These are phyloP conservation scores for Phlyctochytrium arcticum DNA, from an alignment of 192 early-diverging fungal species.

Conservation along the genomic window DNA sequence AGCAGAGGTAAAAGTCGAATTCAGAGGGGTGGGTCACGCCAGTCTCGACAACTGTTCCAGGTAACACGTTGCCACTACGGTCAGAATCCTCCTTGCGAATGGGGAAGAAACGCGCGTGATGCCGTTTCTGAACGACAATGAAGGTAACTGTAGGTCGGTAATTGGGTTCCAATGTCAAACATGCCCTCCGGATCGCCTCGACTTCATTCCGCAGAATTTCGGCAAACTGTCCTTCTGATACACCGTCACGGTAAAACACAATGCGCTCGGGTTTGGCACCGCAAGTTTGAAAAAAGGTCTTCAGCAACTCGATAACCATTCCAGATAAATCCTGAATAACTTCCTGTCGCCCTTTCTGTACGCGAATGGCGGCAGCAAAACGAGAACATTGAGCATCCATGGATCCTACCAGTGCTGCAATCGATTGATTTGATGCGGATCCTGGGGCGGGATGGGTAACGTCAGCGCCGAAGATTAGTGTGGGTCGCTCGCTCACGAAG, in stretches of 20 bases:
- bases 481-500: conserved; percentile 67
- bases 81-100: conserved; percentile 53
- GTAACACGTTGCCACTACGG: conserved; percentile 50
- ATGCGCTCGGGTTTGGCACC: conserved; percentile 55
- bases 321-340: conserved; percentile 45
- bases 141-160: conserved; percentile 83
- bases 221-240: conserved; percentile 82
- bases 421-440: conserved; percentile 50
- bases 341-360: conserved; percentile 48
- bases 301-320: conserved; percentile 56
- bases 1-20: conserved; percentile 72
- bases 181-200: conserved; percentile 63
- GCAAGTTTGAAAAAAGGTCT: conserved; percentile 53
- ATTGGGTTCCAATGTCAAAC: conserved; percentile 51
- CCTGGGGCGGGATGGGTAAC: conserved; percentile 65
- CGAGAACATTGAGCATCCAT: conserved; percentile 59
- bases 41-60: conserved; percentile 56
- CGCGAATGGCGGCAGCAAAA: conserved; percentile 49
- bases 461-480: conserved; percentile 88
- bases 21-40: conserved; percentile 51
- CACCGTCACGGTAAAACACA: conserved; percentile 67
- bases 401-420: conserved; percentile 57
- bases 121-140: conserved; percentile 83
- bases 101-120: conserved; percentile 76
- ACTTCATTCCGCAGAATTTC: conserved; percentile 75